Percentiles rank a stretch among this genome's conserved stretches.
Conservation (phyloP, 257 asterid species). For the Penstemon eatonii region DNA sequence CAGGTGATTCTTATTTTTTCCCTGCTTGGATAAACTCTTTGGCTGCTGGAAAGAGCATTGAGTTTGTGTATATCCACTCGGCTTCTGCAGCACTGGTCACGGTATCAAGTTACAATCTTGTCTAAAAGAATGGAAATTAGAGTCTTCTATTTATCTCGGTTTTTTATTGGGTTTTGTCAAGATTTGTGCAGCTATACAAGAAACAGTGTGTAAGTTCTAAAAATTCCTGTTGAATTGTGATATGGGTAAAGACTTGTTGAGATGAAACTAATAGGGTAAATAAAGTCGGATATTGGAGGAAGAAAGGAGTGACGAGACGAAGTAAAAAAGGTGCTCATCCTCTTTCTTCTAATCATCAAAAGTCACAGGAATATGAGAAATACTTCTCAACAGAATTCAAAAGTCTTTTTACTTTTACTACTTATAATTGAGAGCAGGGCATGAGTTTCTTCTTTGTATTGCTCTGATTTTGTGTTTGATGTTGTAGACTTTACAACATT, state of each 20-base stretch:
- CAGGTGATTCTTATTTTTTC: slow-evolving; percentile 37
- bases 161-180: slow-evolving; percentile 10
- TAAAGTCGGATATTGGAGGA: slow-evolving; percentile 55
- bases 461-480: slow-evolving; percentile 32
- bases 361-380: slow-evolving; percentile 47
- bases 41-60: slow-evolving; percentile 46
- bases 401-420: slow-evolving; percentile 25
- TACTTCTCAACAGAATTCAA: slow-evolving; percentile 37
- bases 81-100: slow-evolving; percentile 43
- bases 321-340: slow-evolving; percentile 75
- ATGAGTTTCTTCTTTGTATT: slow-evolving; percentile 27
- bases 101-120: slow-evolving; percentile 45
- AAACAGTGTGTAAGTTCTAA: slow-evolving; percentile 28
- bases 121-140: slow-evolving; percentile 20
- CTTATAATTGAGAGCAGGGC: slow-evolving; percentile 40
- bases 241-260: slow-evolving; percentile 35
- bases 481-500: slow-evolving; percentile 61
- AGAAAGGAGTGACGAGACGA: slow-evolving; percentile 90
- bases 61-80: slow-evolving; percentile 57
- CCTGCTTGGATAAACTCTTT: slow-evolving; percentile 47
- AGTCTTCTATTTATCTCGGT: slow-evolving; percentile 7
- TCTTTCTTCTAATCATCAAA: slow-evolving; percentile 75
- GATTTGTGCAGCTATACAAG: slow-evolving; percentile 32
- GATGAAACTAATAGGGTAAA: slow-evolving; percentile 36
- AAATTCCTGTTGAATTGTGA: slow-evolving; percentile 51